A percentile compares a stretch with the other conserved stretches of the same genome.
These are phyloP conservation scores for Karstenula rhodostoma DNA, from an alignment of 2,329 filamentous ascomycete species.

Conservation along the genomic window DNA sequence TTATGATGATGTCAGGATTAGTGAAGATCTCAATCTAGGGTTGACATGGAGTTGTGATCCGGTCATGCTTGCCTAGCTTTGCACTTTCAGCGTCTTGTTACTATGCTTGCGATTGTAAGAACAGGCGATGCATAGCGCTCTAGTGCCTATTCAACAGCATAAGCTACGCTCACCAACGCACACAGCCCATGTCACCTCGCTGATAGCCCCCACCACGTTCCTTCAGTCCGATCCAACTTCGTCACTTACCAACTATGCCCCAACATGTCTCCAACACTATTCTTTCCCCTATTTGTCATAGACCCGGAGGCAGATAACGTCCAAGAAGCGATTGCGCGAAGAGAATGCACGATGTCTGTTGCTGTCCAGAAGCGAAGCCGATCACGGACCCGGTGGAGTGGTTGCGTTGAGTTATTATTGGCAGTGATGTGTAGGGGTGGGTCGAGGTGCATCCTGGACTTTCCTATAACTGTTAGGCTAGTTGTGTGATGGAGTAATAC, in stretches of 20 bases:
- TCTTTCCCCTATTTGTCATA: neutral
- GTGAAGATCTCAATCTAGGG: too few relatives aligned
- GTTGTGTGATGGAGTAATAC: too few relatives aligned
- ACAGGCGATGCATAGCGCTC: too few relatives aligned
- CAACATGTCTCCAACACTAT: constrained; percentile 8
- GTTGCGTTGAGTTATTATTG: neutral
- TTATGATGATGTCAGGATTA: too few relatives aligned
- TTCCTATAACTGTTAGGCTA: neutral
- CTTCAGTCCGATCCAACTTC: neutral
- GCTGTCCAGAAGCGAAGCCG: neutral
- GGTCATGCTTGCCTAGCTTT: too few relatives aligned
- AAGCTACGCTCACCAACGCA: too few relatives aligned
- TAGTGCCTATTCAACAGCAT: too few relatives aligned
- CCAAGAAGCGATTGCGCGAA: constrained; percentile 6
- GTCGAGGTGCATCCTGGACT: neutral
- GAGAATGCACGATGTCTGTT: constrained; percentile 3
- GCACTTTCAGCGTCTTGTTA: too few relatives aligned
- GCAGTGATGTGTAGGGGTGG: constrained; percentile 1
- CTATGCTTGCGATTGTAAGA: too few relatives aligned
- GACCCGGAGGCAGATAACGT: neutral
- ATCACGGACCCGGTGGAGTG: neutral
- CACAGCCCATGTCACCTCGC: too few relatives aligned
- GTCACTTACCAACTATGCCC: neutral
- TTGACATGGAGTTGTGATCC: too few relatives aligned
- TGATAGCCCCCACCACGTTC: neutral